Conservation (phyloP, 495 filamentous ascomycete species). For the Acidiella bohemica region DNA sequence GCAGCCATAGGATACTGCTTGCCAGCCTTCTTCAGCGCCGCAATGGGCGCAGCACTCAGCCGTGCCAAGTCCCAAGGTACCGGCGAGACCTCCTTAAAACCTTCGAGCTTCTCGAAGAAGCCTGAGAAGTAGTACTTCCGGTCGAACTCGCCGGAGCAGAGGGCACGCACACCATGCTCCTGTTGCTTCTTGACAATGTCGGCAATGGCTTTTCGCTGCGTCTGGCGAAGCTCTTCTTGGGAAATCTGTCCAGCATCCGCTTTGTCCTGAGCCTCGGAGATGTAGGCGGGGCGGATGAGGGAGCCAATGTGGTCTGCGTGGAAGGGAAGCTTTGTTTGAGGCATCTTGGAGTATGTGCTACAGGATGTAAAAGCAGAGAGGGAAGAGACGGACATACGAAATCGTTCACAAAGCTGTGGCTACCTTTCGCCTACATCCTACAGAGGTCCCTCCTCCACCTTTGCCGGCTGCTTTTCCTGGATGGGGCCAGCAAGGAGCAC, state of each 20-base stretch:
- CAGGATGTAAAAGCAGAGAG: no score
- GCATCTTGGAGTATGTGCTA: no score
- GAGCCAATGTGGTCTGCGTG: constrained; percentile 78
- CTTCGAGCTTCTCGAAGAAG: constrained; percentile 55
- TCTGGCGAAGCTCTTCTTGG: constrained; percentile 29
- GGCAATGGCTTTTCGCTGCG: constrained; percentile 50
- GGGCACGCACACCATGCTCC: constrained; percentile 46
- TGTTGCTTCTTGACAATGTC: constrained; percentile 20
- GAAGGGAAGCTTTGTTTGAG: constrained; percentile 45
- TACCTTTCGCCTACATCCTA: no score
- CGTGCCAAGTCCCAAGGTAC: constrained; percentile 47
- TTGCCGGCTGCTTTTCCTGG: no score
- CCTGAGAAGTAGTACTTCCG: constrained; percentile 54
- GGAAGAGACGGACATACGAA: no score
- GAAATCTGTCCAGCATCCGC: constrained; percentile 36
- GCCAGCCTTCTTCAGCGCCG: constrained; percentile 18
- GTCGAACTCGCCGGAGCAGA: constrained; percentile 62
- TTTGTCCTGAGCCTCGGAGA: constrained; percentile 47
- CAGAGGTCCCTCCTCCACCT: no score
- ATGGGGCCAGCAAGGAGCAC: no score
- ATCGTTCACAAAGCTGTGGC: no score
- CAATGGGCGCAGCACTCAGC: constrained; percentile 15
- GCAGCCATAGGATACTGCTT: constrained; percentile 35
- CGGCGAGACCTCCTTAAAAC: constrained; percentile 51
- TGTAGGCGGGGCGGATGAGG: constrained; percentile 57